A percentile compares a stretch with the other conserved stretches of the same genome.
These are phyloP conservation scores for Alternaria dauci DNA, from an alignment of 2,329 filamentous ascomycete genomes.

Conservation along the genomic window DNA sequence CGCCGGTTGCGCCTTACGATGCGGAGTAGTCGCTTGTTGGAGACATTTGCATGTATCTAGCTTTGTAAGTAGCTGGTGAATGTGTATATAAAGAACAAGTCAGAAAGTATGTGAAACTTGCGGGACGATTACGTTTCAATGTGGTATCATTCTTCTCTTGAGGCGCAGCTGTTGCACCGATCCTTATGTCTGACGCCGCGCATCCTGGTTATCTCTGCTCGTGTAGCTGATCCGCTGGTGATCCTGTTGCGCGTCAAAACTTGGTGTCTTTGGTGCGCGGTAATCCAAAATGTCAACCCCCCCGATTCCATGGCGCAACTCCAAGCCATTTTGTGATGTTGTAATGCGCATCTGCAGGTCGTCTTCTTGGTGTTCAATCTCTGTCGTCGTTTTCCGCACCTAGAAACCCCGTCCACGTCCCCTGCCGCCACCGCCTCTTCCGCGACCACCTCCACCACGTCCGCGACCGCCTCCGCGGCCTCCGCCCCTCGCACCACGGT, in stretches of 20 bases:
- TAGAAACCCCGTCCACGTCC: constrained; percentile 52
- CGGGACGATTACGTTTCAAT: constrained; percentile 13
- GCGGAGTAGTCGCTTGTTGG: constrained; percentile 66
- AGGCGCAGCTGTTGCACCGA: constrained; percentile 25
- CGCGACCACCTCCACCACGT: constrained; percentile 51
- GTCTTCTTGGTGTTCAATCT: constrained; percentile 7
- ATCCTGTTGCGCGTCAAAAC: constrained; percentile 33
- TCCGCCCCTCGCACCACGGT: constrained; percentile 52
- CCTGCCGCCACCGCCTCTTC: constrained; percentile 53
- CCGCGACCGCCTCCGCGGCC: constrained; percentile 52
- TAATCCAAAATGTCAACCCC: constrained; percentile 26
- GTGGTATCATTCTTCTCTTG: constrained; percentile 41
- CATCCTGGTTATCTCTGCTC: constrained; percentile 21
- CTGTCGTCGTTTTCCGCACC: constrained; percentile 1
- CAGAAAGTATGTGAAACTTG: not conserved
- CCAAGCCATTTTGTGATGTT: constrained; percentile 6
- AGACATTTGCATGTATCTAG: not conserved
- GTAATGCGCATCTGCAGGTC: constrained; percentile 6
- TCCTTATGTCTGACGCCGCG: constrained; percentile 31
- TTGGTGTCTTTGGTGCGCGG: constrained; percentile 23
- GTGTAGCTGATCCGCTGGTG: constrained; percentile 18
- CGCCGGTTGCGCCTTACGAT: constrained; percentile 78
- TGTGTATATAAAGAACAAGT: not conserved
- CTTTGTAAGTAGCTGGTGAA: constrained; percentile 3
- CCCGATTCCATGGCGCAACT: constrained; percentile 10